Evolutionary conservation across 345 rosid species (phyloP).

Genomic region (Geranium brycei): DNA sequence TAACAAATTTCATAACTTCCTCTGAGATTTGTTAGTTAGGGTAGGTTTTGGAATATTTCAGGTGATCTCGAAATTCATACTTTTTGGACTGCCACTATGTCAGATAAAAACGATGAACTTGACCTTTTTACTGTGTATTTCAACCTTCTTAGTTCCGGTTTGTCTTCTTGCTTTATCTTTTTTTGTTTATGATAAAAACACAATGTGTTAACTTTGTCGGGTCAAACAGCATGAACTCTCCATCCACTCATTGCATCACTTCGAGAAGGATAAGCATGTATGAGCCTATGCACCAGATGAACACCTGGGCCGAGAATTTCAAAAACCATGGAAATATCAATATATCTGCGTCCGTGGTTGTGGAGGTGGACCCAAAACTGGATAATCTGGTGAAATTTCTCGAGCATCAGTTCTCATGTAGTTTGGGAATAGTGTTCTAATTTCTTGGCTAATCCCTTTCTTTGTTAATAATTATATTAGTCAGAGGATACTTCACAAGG

Average conservation of each 20-base stretch:
- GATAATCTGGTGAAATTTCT: constrained; percentile 11
- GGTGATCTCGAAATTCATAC: no score
- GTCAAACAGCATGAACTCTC: constrained; percentile 54
- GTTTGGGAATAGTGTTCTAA: background rate
- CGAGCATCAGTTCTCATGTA: background rate
- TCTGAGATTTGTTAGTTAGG: no score
- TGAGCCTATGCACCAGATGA: constrained; percentile 55
- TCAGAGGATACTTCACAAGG: constrained; percentile 62
- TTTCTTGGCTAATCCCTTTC: background rate
- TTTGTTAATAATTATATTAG: constrained; percentile 12
- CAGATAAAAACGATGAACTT: no score
- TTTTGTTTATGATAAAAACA: background rate
- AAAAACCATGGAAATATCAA: background rate
- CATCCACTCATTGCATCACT: constrained; percentile 62
- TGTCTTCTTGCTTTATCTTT: background rate
- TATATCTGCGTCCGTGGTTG: constrained; percentile 1
- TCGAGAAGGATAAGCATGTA: constrained; percentile 56
- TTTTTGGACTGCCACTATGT: no score
- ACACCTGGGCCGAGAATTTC: constrained; percentile 32
- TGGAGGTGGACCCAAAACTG: constrained; percentile 5
- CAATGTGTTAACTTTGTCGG: constrained; percentile 14
- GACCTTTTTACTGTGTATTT: no score
- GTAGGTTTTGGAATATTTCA: no score
- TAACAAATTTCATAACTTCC: no score
- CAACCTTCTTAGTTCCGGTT: background rate